Evolutionary conservation across 306 rosid genomes (phyloP).

Genomic region (Castanospermum australe): DNA sequence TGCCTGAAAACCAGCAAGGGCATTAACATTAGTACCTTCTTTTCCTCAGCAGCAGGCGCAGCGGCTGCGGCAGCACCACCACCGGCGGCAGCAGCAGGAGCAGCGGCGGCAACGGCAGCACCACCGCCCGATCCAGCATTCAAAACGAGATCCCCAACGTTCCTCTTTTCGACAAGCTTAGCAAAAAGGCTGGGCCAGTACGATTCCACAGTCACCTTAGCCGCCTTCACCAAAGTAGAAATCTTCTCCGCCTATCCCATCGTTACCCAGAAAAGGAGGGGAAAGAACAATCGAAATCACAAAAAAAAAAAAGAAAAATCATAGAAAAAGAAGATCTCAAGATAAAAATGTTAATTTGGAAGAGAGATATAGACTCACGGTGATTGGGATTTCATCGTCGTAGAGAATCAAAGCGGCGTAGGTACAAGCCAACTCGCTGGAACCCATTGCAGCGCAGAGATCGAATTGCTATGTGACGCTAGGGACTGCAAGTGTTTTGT

Average conservation of each 20-base stretch:
- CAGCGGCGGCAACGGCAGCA: conserved; percentile 42
- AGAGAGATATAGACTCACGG: conserved; percentile 35
- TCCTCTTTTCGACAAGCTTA: conserved; percentile 61
- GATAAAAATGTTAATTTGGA: neutral
- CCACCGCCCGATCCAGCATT: conserved; percentile 57
- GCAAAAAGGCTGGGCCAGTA: conserved; percentile 79
- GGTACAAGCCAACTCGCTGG: conserved; percentile 57
- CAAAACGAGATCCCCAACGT: conserved; percentile 58
- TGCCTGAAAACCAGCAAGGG: neutral
- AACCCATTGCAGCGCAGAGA: conserved; percentile 40
- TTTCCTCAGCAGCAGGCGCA: conserved; percentile 58
- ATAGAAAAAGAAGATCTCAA: neutral
- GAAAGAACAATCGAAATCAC: neutral
- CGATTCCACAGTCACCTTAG: conserved; percentile 52
- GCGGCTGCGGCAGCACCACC: conserved; percentile 39
- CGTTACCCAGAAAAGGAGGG: neutral
- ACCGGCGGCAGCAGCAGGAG: conserved; percentile 32
- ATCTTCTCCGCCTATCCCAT: conserved; percentile 68
- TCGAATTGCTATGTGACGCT: neutral
- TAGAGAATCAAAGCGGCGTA: conserved; percentile 63
- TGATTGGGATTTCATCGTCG: conserved; percentile 67
- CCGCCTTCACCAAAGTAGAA: conserved; percentile 49
- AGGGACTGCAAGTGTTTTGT: neutral
- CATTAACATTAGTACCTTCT: conserved; percentile 45
- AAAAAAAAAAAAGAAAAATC: no score